Evolutionary conservation across 2,329 filamentous ascomycete genomes (phyloP).

Genomic region (Pseudocercospora pini-densiflorae): DNA sequence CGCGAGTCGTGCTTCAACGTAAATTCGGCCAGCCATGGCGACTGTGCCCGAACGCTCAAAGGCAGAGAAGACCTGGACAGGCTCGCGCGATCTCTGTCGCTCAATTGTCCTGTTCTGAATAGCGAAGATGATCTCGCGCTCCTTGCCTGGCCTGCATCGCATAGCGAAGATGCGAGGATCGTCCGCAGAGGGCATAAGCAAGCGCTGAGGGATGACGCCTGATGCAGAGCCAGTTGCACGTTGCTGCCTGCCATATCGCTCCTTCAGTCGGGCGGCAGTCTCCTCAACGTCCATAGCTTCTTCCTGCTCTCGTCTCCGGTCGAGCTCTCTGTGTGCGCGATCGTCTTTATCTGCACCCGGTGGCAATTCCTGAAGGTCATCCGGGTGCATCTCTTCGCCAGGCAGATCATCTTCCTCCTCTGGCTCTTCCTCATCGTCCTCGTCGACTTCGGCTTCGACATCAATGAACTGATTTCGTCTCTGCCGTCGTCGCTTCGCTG

Average conservation of each 20-base stretch:
- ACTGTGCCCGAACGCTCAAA: slow-evolving; percentile 81
- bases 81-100: slow-evolving; percentile 74
- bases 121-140: slow-evolving; percentile 84
- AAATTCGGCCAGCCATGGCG: slow-evolving; percentile 88
- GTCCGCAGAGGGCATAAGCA: slow-evolving; percentile 89
- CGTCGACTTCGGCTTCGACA: slow-evolving; percentile 97
- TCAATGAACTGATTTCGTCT: slow-evolving; percentile 88
- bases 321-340: slow-evolving; percentile 88
- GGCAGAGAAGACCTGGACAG: slow-evolving; percentile 82
- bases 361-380: slow-evolving; percentile 78
- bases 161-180: slow-evolving; percentile 97
- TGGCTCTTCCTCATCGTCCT: slow-evolving; percentile 82
- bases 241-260: slow-evolving; percentile 80
- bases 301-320: slow-evolving; percentile 86
- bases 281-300: slow-evolving; percentile 91
- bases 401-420: slow-evolving; percentile 90
- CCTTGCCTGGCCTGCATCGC: slow-evolving; percentile 92
- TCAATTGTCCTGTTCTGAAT: slow-evolving; percentile 91
- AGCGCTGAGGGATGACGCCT: slow-evolving; percentile 78
- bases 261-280: slow-evolving; percentile 81
- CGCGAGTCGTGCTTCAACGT: slow-evolving; percentile 87
- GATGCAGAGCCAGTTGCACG: slow-evolving; percentile 71
- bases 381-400: slow-evolving; percentile 84
- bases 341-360: slow-evolving; percentile 84
- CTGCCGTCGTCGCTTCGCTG: slow-evolving; percentile 73